Conservation (phyloP, 345 rosid genomes). For the Arabidopsis suecica region DNA sequence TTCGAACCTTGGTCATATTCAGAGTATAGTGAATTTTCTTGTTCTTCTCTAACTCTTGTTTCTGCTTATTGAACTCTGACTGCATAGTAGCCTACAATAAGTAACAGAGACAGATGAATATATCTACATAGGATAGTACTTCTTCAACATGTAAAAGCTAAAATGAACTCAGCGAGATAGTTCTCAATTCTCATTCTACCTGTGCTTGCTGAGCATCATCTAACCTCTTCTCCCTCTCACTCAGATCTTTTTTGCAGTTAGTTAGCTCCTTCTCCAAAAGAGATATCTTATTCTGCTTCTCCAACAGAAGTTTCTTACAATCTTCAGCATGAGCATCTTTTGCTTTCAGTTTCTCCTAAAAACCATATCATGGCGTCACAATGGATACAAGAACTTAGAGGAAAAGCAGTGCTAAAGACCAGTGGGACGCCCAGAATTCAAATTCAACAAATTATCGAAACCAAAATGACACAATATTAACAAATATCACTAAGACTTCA, state of each 20-base stretch:
- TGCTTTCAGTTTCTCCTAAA: conserved; percentile 69
- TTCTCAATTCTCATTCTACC: conserved; percentile 49
- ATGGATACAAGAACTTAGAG: background rate
- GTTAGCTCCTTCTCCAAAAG: conserved; percentile 76
- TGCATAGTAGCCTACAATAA: conserved; percentile 52
- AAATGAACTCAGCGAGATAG: conserved; percentile 6
- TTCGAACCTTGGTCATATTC: conserved; percentile 52
- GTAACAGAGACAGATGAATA: conserved; percentile 32
- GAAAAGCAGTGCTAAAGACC: background rate
- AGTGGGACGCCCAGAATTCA: background rate
- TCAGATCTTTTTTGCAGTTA: conserved; percentile 63
- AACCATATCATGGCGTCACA: conserved; percentile 23
- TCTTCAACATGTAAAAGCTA: conserved; percentile 12
- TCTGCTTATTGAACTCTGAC: conserved; percentile 43
- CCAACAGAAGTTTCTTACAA: conserved; percentile 49
- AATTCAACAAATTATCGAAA: background rate
- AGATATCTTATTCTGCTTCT: conserved; percentile 62
- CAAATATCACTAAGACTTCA: background rate
- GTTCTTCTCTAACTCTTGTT: conserved; percentile 19
- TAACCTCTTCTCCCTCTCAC: conserved; percentile 66
- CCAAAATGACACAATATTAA: too few species aligned
- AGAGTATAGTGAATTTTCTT: conserved; percentile 24
- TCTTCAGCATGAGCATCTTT: conserved; percentile 74
- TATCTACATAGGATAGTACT: conserved; percentile 17
- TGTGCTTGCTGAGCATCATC: conserved; percentile 65